Evolutionary conservation across 768 basidiomycete species (phyloP).

Genomic region (Mycena epipterygia): DNA sequence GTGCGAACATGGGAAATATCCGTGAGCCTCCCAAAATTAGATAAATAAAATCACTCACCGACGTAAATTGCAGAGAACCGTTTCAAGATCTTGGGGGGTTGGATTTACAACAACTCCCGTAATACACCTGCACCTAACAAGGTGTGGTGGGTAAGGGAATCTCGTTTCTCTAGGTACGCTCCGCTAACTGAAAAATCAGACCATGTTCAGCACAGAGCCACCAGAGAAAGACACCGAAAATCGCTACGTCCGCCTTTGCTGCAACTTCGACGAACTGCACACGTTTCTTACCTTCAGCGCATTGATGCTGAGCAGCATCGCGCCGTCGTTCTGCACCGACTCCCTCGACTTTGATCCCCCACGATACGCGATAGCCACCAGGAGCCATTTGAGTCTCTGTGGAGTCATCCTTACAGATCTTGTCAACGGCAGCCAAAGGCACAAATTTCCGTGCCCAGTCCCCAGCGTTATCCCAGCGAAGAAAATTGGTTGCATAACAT

Average conservation of each 20-base stretch:
- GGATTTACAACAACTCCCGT: slow-evolving; percentile 46
- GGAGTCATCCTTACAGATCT: slow-evolving; percentile 1
- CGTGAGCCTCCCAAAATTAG: background rate
- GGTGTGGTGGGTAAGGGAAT: slow-evolving; percentile 46
- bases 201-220: slow-evolving; percentile 3
- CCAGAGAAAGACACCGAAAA: slow-evolving; percentile 11
- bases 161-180: background rate
- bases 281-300: slow-evolving; percentile 17
- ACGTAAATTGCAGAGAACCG: slow-evolving; percentile 29
- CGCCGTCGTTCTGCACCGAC: slow-evolving; percentile 41
- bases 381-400: slow-evolving; percentile 11
- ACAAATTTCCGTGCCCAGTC: background rate
- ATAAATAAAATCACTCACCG: background rate
- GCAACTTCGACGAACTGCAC: slow-evolving; percentile 25
- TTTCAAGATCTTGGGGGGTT: slow-evolving; percentile 45
- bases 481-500: slow-evolving; percentile 35
- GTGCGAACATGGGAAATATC: slow-evolving; percentile 11
- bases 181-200: slow-evolving; percentile 11
- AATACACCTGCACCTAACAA: slow-evolving; percentile 41
- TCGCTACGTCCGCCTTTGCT: slow-evolving; percentile 25
- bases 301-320: background rate
- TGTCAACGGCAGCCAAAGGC: background rate
- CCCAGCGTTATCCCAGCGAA: slow-evolving; percentile 29
- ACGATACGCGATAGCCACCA: background rate
- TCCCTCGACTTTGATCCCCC: slow-evolving; percentile 32